A percentile compares a stretch with the other conserved stretches of the same genome.
These are phyloP conservation scores for Jamesozyma rosinii DNA, from an alignment of 805 yeast genomes.

Conservation along the genomic window DNA sequence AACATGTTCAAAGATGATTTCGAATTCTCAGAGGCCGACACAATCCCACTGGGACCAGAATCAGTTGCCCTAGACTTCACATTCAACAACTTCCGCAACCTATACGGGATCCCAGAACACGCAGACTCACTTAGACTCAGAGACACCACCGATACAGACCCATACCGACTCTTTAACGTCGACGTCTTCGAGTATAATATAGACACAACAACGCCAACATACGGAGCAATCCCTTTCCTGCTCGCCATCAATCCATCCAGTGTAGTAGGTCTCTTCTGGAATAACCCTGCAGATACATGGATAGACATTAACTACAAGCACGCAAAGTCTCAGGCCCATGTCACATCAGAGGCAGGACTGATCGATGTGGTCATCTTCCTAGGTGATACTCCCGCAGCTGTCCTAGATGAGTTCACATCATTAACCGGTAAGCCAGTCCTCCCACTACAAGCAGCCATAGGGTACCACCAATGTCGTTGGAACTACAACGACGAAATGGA, in stretches of 20 bases:
- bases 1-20: slow-evolving; percentile 67
- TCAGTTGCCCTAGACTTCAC: slow-evolving; percentile 72
- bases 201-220: slow-evolving; percentile 80
- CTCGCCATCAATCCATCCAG: slow-evolving; percentile 48
- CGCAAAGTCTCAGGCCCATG: slow-evolving; percentile 42
- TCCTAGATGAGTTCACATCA: slow-evolving; percentile 52
- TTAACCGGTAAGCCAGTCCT: slow-evolving; percentile 66
- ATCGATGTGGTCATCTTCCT: slow-evolving; percentile 65
- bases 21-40: slow-evolving; percentile 42
- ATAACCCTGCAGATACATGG: slow-evolving; percentile 87
- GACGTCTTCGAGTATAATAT: slow-evolving; percentile 92
- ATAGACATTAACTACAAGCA: slow-evolving; percentile 46
- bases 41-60: slow-evolving; percentile 78
- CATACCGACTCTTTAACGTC: slow-evolving; percentile 83
- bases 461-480: slow-evolving; percentile 97
- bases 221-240: slow-evolving; percentile 88
- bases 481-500: slow-evolving; percentile 85
- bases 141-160: slow-evolving; percentile 55
- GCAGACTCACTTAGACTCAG: slow-evolving; percentile 70
- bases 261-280: slow-evolving; percentile 80
- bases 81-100: slow-evolving; percentile 49
- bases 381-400: slow-evolving; percentile 44
- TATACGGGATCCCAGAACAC: slow-evolving; percentile 96
- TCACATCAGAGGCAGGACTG: slow-evolving; percentile 89
- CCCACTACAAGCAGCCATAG: slow-evolving; percentile 73